These are phyloP conservation scores for Sphagnum magellanicum DNA, from an alignment of 228 moss, liverwort and hornwort species.

Conservation along the genomic window DNA sequence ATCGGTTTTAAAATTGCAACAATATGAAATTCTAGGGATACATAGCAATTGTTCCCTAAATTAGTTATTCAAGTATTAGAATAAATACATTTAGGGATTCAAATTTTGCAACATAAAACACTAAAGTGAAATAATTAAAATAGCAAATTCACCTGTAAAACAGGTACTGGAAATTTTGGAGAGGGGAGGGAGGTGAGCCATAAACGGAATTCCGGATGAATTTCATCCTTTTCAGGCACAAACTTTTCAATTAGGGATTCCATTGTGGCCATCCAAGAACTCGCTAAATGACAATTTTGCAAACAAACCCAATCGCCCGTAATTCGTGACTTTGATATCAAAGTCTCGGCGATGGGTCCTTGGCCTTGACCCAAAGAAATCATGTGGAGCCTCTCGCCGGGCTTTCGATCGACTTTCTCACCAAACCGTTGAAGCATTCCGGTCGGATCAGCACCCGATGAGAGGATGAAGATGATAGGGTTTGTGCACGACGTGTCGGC, in stretches of 20 bases:
- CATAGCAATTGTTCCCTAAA: background rate
- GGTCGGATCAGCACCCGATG: constrained; percentile 69
- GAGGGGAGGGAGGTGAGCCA: constrained; percentile 90
- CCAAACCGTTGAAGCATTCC: constrained; percentile 86
- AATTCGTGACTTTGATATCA: constrained; percentile 60
- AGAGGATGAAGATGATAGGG: constrained; percentile 77
- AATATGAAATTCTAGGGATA: background rate
- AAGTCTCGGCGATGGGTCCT: constrained; percentile 82
- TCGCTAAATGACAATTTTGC: constrained; percentile 88
- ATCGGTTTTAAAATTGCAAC: too few relatives aligned
- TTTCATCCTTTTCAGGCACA: constrained; percentile 40
- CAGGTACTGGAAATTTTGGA: constrained; percentile 72
- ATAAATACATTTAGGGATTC: too few relatives aligned
- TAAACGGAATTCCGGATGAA: constrained; percentile 71
- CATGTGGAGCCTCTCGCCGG: constrained; percentile 75
- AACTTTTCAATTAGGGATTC: constrained; percentile 77
- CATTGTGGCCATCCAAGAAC: constrained; percentile 95
- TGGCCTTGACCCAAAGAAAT: constrained; percentile 91
- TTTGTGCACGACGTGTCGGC: constrained; percentile 69
- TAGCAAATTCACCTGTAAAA: constrained; percentile 50
- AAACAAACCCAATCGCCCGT: constrained; percentile 91
- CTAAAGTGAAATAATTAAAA: too few relatives aligned
- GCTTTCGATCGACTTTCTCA: constrained; percentile 65
- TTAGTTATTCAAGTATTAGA: too few relatives aligned
- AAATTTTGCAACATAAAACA: too few relatives aligned